A percentile compares a stretch with the other conserved stretches of the same genome.
phyloP scores from a whole-genome alignment of 2,329 filamentous ascomycete genomes.

The Aciculosporium take region DNA sequence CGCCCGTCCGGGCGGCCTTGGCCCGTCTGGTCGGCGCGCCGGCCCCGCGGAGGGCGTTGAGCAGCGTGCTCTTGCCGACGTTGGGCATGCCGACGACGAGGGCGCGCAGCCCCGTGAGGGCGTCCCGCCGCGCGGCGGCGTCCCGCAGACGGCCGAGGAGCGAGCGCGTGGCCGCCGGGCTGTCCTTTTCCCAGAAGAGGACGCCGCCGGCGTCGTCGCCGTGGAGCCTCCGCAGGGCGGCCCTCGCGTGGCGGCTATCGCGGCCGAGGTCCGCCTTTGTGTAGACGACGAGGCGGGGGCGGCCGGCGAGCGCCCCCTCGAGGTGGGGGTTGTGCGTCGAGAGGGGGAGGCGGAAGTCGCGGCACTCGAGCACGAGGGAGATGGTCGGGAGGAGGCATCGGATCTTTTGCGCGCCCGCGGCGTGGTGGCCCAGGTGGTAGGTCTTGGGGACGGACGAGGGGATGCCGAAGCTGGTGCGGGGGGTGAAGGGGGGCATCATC shows the following conservation, averaged over 20 bases:
- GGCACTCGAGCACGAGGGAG: conserved; percentile 83
- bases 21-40: conserved; percentile 35
- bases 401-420: conserved; percentile 68
- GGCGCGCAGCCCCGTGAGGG: conserved; percentile 67
- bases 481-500: conserved; percentile 17
- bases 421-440: conserved; percentile 92
- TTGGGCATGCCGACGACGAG: conserved; percentile 97
- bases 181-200: conserved; percentile 31
- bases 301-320: conserved; percentile 59
- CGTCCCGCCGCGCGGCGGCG: conserved; percentile 24
- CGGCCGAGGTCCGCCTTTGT: conserved; percentile 70
- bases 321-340: conserved; percentile 85
- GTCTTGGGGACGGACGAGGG: conserved; percentile 67
- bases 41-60: conserved; percentile 65
- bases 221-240: conserved; percentile 20
- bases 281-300: conserved; percentile 70
- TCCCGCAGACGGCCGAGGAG: conserved; percentile 26
- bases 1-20: conserved; percentile 25
- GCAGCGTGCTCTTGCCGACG: conserved; percentile 86
- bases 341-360: conserved; percentile 81
- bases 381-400: conserved; percentile 65
- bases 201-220: conserved; percentile 16
- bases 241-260: conserved; percentile 16
- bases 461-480: conserved; percentile 58
- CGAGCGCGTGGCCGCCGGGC: conserved; percentile 17